Base-by-base conservation (phyloP, 228 moss, liverwort and hornwort species). In the Sphagnum fallax region DNA sequence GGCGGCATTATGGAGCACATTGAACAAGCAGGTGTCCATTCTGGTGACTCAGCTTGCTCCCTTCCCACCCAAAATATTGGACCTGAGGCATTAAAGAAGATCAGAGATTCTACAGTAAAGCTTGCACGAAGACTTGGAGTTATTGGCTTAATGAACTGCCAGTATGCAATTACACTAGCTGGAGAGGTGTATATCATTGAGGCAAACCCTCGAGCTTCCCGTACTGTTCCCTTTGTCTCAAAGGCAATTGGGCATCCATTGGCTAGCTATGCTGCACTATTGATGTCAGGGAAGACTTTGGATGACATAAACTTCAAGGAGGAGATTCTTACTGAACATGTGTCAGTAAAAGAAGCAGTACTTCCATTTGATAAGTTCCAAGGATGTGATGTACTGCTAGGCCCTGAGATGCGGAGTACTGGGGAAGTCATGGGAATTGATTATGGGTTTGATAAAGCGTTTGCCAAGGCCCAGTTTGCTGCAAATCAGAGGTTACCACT, bases 351-450 rank as follows among this genome's bases (percentile, higher is more conserved):
- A 62, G 97, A 98, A 75, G 97, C 93, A 13, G 97, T 98, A 53
- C 73, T 98, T 5, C 97, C 97, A 10, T 98, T 98, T 4, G 97
- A 98, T 47, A 98, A 98, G 74, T 98, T 98, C 52, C 93, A 93
- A 75, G 97, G 97, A 18, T 98, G 93, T 66, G 97, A 98, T 71
- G 97, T 98, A n/a, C 77, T 98, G 55, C 81, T 98, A 66, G 97
- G 97, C 47, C 97, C 97, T 55, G 97, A 98, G 72, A 98, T 98
- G 97, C 87, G 97, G 65, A 98, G 97, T 75, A 98, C 97, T 8
- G 97, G 97, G 48, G 97, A 98, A 75, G 97, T 98, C 51, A 98
- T 98, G 97, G 97, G 97, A 8, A 98, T 98, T 59, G 97, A 98
- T 67, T 88, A 82, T 53, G 72, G 90, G 48, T 98, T 98, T 68